Base-by-base conservation (phyloP, 305 asterid genomes). In the Fraxinus greggii region DNA sequence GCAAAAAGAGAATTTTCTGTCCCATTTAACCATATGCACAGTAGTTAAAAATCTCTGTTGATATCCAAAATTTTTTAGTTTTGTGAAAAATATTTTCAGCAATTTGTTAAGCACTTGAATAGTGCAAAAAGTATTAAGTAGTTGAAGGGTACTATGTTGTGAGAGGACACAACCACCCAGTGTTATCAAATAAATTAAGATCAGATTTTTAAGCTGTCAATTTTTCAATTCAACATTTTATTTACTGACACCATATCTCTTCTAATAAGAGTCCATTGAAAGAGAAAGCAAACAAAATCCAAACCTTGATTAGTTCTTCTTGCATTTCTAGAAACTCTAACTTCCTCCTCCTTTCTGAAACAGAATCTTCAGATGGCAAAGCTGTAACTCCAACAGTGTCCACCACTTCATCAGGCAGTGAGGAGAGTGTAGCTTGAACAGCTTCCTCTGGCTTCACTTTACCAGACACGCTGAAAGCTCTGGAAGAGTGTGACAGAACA, bases 331-430 rank as follows among this genome's bases (percentile, higher is more conserved):
- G 91, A 95, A 86, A 95, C 83, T 95, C 99, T 80, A 95, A 88
- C 88, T 95, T 95, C 85, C 99, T 94, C 90, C 93, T 93, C 93
- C 97, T 92, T 86, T 95, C 99, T 26, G 98, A 88, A 75, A 94
- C 89, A 19, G 97, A 85, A 88, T 95, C 99, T 90, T 94, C 99
- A 73, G 99, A 95, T 74, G 98, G 97, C 91, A 96, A 87, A 75
- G 95, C 38, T 76, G 98, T 94, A 73, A 96, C 86, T 77, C 95
- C 97, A 78, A 95, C 93, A 70, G 99, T 93, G 85, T 93, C 99
- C 86, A 95, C 99, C 89, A 95, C 96, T 89, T 95, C 99, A 89
- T 95, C 99, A 72, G 99, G 99, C 87, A 95, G 90, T 85, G 99
- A 95, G 79, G 98, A 95, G 78, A 95, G 92, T n/a, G 99, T 94